Evolutionary conservation across 176 grass and related monocot species (phyloP).

Genomic region (Tillandsia fasciculata): DNA sequence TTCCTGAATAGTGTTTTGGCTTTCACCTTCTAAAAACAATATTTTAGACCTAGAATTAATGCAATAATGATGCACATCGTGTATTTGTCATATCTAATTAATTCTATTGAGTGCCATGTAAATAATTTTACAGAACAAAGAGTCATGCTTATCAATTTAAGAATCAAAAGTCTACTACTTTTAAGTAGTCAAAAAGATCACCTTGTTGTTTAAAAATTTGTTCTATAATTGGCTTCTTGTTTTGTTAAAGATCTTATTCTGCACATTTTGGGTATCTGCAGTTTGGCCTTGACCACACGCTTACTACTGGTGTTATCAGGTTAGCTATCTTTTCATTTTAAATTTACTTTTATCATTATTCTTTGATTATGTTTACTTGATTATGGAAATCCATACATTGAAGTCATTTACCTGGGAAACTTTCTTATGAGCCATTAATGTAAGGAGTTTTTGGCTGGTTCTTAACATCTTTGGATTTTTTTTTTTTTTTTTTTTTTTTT

Average conservation of each 20-base stretch:
- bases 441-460: no score
- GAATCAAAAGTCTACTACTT: no score
- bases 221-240: not conserved
- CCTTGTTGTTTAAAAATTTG: not conserved
- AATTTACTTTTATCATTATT: conserved; percentile 5
- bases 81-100: no score
- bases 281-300: conserved; percentile 99
- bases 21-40: no score
- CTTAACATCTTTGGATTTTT: not conserved
- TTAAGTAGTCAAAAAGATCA: no score
- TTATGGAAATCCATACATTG: not conserved
- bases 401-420: not conserved
- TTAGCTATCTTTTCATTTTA: conserved; percentile 21
- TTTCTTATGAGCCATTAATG: not conserved
- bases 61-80: no score
- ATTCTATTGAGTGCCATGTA: no score
- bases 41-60: no score
- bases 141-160: no score
- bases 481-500: conserved; percentile 3
- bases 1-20: no score
- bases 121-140: no score
- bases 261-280: conserved; percentile 29
- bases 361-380: not conserved
- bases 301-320: conserved; percentile 99
- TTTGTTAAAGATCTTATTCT: not conserved